Conservation (phyloP, 257 asterid species). For the Solanum dulcamara region DNA sequence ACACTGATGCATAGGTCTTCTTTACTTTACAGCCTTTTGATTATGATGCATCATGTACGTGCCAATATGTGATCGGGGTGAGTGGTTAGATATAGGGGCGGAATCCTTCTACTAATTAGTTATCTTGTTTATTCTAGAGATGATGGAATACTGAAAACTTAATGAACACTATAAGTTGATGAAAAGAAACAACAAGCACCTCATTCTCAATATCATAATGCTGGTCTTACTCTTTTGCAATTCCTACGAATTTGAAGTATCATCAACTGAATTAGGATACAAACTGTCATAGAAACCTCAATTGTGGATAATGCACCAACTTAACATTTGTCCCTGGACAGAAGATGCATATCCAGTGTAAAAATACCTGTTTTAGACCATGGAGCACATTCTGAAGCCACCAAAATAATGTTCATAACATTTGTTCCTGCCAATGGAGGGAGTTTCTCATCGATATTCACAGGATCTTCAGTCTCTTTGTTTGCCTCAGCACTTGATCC, state of each 20-base stretch:
- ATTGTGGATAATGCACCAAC: background rate
- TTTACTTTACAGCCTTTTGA: too few relatives aligned
- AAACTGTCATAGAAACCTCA: background rate
- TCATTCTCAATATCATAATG: background rate
- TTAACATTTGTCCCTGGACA: background rate
- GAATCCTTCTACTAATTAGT: background rate
- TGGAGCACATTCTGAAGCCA: conserved; percentile 91
- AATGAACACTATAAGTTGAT: background rate
- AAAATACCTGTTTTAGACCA: conserved; percentile 86
- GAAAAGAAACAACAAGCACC: background rate
- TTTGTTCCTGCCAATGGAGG: conserved; percentile 90
- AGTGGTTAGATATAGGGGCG: too few relatives aligned
- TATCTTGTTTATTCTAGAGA: background rate
- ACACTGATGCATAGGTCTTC: too few relatives aligned
- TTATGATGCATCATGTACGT: too few relatives aligned
- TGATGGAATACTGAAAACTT: background rate
- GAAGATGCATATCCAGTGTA: background rate
- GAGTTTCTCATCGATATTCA: conserved; percentile 37
- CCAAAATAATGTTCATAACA: conserved; percentile 80
- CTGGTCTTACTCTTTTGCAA: background rate
- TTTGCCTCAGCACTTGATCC: conserved; percentile 22
- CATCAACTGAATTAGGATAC: background rate
- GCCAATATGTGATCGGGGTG: too few relatives aligned
- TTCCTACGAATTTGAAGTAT: background rate
- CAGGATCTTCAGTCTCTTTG: conserved; percentile 23